Conservation (phyloP, 225 moss, liverwort and hornwort genomes). For the Physcomitrium patens region DNA sequence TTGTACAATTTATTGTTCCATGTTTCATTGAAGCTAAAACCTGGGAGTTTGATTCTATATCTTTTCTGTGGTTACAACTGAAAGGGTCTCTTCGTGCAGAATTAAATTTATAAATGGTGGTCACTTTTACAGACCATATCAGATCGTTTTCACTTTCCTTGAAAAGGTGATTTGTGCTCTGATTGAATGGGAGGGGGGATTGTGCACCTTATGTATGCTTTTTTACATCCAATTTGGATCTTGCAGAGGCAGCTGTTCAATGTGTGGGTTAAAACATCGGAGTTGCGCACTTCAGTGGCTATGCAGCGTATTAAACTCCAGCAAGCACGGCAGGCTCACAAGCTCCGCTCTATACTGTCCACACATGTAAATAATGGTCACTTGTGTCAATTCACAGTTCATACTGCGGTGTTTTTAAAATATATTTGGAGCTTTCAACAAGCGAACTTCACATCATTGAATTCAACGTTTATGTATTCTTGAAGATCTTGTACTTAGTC, state of each 20-base stretch:
- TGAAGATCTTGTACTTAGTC: neutral
- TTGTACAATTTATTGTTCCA: no score
- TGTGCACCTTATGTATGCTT: neutral
- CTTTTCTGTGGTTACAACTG: neutral
- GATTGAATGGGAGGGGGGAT: neutral
- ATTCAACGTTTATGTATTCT: neutral
- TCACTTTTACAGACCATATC: neutral
- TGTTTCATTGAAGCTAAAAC: no score
- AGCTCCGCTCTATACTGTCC: conserved; percentile 83
- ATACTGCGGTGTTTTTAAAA: neutral
- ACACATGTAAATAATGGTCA: conserved; percentile 68
- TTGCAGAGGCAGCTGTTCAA: conserved; percentile 86
- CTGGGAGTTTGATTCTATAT: no score
- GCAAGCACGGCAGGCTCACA: conserved; percentile 90
- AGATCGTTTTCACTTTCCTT: neutral
- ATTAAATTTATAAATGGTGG: neutral
- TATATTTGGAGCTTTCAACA: neutral
- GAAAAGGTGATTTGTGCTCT: neutral
- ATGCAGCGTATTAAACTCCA: conserved; percentile 92
- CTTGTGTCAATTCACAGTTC: neutral
- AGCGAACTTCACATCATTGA: neutral
- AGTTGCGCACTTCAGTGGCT: conserved; percentile 84
- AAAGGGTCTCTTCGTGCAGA: neutral
- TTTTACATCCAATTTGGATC: conserved; percentile 5
- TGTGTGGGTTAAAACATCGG: conserved; percentile 89